Percentiles rank a stretch among this genome's conserved stretches.
Conservation (phyloP, 257 asterid genomes). For the Capsicum baccatum region DNA sequence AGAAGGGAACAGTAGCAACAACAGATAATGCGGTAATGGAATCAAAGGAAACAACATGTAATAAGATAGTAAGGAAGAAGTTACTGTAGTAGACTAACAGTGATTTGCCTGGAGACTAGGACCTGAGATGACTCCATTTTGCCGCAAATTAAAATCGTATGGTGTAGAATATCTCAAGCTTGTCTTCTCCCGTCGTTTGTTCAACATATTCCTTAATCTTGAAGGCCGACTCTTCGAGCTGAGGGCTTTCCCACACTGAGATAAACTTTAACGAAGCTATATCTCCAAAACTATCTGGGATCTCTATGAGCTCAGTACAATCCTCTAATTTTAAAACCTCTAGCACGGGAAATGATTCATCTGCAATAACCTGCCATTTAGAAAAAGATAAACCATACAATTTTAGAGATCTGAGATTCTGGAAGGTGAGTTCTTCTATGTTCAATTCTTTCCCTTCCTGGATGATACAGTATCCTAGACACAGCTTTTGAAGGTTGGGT, state of each 20-base stretch:
- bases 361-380: background rate
- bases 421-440: background rate
- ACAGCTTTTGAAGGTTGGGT: conserved; percentile 19
- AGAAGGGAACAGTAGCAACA: too few species aligned
- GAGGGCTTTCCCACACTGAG: background rate
- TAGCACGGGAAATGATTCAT: background rate
- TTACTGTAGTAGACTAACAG: background rate
- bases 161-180: background rate
- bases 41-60: too few species aligned
- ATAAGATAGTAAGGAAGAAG: too few species aligned
- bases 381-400: background rate
- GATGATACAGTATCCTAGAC: background rate
- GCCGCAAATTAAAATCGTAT: too few species aligned
- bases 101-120: background rate
- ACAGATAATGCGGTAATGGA: too few species aligned
- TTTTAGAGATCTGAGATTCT: background rate
- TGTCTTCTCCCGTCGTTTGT: background rate
- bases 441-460: background rate
- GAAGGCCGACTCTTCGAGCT: background rate
- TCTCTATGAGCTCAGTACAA: background rate
- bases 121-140: background rate
- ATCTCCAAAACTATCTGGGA: background rate
- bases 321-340: background rate
- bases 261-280: background rate
- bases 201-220: background rate